A percentile compares a stretch with the other conserved stretches of the same genome.
phyloP scores from a whole-genome alignment of 768 basidiomycete genomes.

The Trametes cubensis region DNA sequence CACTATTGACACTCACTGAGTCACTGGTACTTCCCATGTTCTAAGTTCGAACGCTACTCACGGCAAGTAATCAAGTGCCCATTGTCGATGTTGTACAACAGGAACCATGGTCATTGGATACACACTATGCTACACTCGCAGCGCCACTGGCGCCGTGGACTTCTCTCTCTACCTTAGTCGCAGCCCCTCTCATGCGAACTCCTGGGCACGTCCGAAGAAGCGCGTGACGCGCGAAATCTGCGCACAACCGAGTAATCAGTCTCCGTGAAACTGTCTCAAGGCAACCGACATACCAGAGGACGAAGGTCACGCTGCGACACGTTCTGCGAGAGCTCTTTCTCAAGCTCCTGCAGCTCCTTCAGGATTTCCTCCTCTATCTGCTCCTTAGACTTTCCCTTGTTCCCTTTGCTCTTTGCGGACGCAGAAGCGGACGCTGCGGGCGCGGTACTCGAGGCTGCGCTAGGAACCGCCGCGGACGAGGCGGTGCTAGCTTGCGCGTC shows the following conservation, averaged over 20 bases:
- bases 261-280: background rate
- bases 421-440: background rate
- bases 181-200: background rate
- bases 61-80: too few species aligned
- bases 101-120: background rate
- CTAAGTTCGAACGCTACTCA: too few species aligned
- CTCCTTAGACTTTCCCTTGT: background rate
- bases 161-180: background rate
- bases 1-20: too few species aligned
- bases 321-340: constrained; percentile 3
- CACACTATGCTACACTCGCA: constrained; percentile 7
- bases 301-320: background rate
- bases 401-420: background rate
- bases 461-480: background rate
- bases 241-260: background rate
- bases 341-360: constrained; percentile 3
- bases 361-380: constrained; percentile 1
- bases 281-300: background rate
- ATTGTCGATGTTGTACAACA: too few species aligned
- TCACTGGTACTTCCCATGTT: too few species aligned
- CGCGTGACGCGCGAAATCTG: background rate
- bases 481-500: background rate
- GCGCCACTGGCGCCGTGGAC: background rate
- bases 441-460: background rate
- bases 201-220: background rate